These are phyloP conservation scores for Eremothecium gossypii DNA, from an alignment of 1,139 yeast genomes.

Conservation along the genomic window DNA sequence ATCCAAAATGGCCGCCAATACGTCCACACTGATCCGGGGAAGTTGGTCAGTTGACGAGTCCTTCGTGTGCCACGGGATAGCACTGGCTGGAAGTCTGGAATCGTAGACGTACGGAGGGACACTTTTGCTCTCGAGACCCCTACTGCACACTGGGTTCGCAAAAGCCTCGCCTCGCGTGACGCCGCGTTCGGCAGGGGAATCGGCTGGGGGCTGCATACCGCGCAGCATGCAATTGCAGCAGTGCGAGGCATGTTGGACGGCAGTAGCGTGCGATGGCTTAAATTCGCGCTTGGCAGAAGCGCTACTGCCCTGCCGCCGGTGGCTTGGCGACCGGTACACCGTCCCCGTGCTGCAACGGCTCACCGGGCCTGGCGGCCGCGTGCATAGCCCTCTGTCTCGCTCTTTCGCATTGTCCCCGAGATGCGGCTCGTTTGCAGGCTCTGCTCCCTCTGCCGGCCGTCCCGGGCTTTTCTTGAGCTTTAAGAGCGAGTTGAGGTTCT, in stretches of 20 bases:
- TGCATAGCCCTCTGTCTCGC: too few relatives aligned
- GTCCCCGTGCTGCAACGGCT: background rate
- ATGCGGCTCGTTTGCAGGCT: background rate
- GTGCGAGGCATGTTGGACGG: background rate
- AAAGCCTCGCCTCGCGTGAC: too few relatives aligned
- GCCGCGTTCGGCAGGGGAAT: background rate
- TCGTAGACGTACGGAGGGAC: slow-evolving; percentile 6
- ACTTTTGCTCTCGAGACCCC: background rate
- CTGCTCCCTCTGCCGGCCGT: background rate
- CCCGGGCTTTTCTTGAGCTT: background rate
- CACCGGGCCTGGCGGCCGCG: too few relatives aligned
- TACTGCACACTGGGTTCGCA: too few relatives aligned
- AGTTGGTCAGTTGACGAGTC: slow-evolving; percentile 48
- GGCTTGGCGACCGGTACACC: background rate
- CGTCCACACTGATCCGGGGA: slow-evolving; percentile 62
- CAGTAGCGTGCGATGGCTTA: background rate
- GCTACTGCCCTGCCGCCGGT: background rate
- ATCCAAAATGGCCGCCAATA: slow-evolving; percentile 53
- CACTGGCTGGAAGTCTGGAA: slow-evolving; percentile 12
- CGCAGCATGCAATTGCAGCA: background rate
- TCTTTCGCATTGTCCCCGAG: too few relatives aligned
- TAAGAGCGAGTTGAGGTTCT: slow-evolving; percentile 1
- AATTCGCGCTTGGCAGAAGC: background rate
- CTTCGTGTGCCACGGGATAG: slow-evolving; percentile 14
- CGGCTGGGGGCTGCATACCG: background rate